Evolutionary conservation across 2,329 filamentous ascomycete species (phyloP).

Genomic region (Xylogone sp.): DNA sequence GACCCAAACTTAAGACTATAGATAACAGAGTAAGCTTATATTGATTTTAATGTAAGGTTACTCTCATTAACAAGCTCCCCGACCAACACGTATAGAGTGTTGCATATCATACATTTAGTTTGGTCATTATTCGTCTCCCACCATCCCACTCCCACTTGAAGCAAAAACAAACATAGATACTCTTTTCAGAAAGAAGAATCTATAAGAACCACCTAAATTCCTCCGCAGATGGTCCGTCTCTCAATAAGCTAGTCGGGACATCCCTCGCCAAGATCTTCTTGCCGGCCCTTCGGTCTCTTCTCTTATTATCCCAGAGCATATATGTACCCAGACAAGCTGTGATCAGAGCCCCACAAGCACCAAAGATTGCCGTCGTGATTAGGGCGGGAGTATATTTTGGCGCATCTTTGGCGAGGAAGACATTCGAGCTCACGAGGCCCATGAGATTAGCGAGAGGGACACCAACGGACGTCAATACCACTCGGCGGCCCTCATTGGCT

Average conservation of each 20-base stretch:
- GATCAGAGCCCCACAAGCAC: constrained; percentile 53
- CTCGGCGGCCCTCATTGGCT: constrained; percentile 57
- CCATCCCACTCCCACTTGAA: too few species aligned
- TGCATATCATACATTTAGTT: too few species aligned
- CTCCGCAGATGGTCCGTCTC: constrained; percentile 47
- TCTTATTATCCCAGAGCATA: constrained; percentile 53
- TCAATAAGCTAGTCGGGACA: constrained; percentile 51
- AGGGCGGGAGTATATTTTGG: constrained; percentile 65
- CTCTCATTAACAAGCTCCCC: too few species aligned
- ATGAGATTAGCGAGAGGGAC: constrained; percentile 63
- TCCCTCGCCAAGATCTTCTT: constrained; percentile 33
- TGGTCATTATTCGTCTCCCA: too few species aligned
- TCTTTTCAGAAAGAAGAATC: constrained; percentile 36
- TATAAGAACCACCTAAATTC: constrained; percentile 25
- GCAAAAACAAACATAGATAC: constrained; percentile 33
- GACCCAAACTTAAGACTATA: too few species aligned
- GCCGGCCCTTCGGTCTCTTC: constrained; percentile 20
- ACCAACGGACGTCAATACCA: constrained; percentile 57
- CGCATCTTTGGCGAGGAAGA: constrained; percentile 61
- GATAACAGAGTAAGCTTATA: too few species aligned
- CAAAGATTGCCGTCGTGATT: constrained; percentile 62
- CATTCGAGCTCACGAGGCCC: constrained; percentile 66
- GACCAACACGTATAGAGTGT: too few species aligned
- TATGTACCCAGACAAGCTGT: constrained; percentile 52
- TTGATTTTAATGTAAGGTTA: too few species aligned